phyloP scores from a whole-genome alignment of 306 rosid species.

The Cicer yamashitae region DNA sequence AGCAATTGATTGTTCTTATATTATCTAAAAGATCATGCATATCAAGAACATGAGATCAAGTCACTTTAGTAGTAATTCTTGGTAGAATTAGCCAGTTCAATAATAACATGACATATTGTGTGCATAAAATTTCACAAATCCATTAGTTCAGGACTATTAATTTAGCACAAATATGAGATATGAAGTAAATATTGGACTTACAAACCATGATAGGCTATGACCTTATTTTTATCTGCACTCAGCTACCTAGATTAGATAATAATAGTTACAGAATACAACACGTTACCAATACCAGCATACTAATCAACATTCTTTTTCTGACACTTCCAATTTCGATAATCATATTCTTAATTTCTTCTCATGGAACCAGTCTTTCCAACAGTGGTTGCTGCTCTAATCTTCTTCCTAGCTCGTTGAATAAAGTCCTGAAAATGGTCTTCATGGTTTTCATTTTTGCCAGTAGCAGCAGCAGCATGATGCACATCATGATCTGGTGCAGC shows the following conservation, averaged over 20 bases:
- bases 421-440: constrained; percentile 57
- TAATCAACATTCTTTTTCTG: background rate
- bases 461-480: constrained; percentile 10
- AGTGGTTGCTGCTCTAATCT: constrained; percentile 51
- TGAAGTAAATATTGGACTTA: constrained; percentile 4
- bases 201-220: background rate
- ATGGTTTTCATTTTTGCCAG: constrained; percentile 36
- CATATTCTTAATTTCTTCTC: constrained; percentile 45
- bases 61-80: background rate
- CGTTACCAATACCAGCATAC: constrained; percentile 28
- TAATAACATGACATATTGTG: background rate
- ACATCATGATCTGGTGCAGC: constrained; percentile 35
- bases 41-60: no score
- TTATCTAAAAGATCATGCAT: no score
- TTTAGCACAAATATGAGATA: constrained; percentile 5
- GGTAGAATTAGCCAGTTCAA: background rate
- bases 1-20: no score
- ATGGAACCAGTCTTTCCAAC: constrained; percentile 46
- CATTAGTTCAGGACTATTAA: constrained; percentile 5
- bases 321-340: background rate
- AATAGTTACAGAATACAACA: background rate
- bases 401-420: constrained; percentile 52
- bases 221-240: constrained; percentile 38
- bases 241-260: background rate
- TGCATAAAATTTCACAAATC: constrained; percentile 5